Base-by-base conservation (phyloP, 768 basidiomycete genomes). In the Phylloporus sp. region DNA sequence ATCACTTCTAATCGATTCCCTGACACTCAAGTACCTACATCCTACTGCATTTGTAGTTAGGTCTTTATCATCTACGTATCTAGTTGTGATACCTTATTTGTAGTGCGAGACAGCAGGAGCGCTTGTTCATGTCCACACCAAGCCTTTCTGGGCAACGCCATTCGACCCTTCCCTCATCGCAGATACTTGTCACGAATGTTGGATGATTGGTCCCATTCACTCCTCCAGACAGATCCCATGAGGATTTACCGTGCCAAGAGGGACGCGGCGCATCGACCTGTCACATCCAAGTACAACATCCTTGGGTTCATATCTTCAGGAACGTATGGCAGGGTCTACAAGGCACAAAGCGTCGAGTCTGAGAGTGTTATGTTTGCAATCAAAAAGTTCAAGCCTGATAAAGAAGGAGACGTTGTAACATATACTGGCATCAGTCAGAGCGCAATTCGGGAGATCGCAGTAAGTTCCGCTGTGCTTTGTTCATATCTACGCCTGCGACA, bases 341-440 rank as follows among this genome's bases (percentile, higher is more conserved):
- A 98, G 68, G 97, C 95, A 0, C 81, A 85, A 63, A 88, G 86
- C 62, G 74, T 80, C 41, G 87, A 85, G 12, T 78, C 82, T 4
- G 84, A 86, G 36, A 81, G 77, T 3, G 76, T 73, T 56, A 78
- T 95, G 42, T 88, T 94, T 59, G 97, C 97, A 6, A 98, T 99
- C 74, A 99, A 99, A 77, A 99, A 98, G 70, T 98, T 98, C 77
- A 99, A 99, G 66, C 97, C 95, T 0, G 97, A 99, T 78, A 98
- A 98, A 70, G 97, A 99, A 73, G 95, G 95, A 20, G 97, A 98
- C 64, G 85, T 94, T 1, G 73, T 88, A 46, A 93, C 93, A 0
- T 99, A 98, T 68, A 97, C 95, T 10, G 97, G 95, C 2, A 93
- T 99, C 60, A 95, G 91, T 67, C 97, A 99, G 73, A 95, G 92